Percentiles rank a stretch among this genome's conserved stretches.
phyloP scores from a whole-genome alignment of 2,329 filamentous ascomycete species.

The Westerdykella sp. region DNA sequence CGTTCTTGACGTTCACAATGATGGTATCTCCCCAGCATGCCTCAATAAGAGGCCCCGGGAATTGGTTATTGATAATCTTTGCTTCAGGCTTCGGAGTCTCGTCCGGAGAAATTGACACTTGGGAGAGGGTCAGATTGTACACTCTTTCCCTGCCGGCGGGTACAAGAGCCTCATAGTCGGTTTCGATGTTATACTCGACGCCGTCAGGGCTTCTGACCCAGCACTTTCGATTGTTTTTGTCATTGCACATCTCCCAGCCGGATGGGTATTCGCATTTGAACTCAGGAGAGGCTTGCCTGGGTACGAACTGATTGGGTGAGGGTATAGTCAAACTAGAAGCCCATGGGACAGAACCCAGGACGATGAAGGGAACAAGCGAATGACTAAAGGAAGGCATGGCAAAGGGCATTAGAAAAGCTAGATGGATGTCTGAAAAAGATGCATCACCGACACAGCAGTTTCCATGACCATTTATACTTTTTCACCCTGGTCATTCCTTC shows the following conservation, averaged over 20 bases:
- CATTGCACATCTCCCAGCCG: slow-evolving; percentile 15
- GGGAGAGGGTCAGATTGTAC: slow-evolving; percentile 8
- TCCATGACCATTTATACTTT: no score
- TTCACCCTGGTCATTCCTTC: no score
- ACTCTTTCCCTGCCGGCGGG: slow-evolving; percentile 4
- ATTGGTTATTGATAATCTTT: slow-evolving; percentile 18
- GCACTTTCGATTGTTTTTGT: slow-evolving; percentile 13
- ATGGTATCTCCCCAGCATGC: slow-evolving; percentile 23
- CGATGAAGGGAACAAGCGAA: slow-evolving; percentile 7
- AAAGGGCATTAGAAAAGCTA: background rate
- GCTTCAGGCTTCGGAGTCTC: slow-evolving; percentile 14
- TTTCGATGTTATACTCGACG: slow-evolving; percentile 15
- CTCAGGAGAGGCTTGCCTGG: slow-evolving; percentile 9
- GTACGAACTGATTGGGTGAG: slow-evolving; percentile 3
- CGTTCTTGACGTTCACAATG: slow-evolving; percentile 44
- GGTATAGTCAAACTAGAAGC: slow-evolving; percentile 9
- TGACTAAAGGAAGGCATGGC: slow-evolving; percentile 10
- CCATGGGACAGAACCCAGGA: slow-evolving; percentile 5
- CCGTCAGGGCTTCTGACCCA: slow-evolving; percentile 19
- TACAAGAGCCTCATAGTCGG: slow-evolving; percentile 16
- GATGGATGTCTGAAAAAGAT: no score
- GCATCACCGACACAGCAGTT: no score
- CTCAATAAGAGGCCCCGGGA: slow-evolving; percentile 17
- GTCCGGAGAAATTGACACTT: slow-evolving; percentile 12
- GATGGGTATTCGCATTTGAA: slow-evolving; percentile 17